These are phyloP conservation scores for Nemania sp. DNA, from an alignment of 2,329 filamentous ascomycete species.

Conservation along the genomic window DNA sequence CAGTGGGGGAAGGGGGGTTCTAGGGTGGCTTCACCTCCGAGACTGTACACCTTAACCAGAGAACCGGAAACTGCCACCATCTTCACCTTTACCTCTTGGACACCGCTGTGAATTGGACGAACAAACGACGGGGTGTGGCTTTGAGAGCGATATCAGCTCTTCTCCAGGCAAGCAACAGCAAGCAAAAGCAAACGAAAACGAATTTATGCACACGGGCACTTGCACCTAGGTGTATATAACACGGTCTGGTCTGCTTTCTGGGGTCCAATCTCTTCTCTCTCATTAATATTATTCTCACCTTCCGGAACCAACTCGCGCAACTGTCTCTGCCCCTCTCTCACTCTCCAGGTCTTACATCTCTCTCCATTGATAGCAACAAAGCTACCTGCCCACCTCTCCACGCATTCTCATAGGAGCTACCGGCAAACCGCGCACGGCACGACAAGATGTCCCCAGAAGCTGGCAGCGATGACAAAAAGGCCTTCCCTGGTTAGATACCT, in stretches of 20 bases:
- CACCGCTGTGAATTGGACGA: not conserved
- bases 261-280: not conserved
- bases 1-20: slow-evolving; percentile 5
- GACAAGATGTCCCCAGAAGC: slow-evolving; percentile 22
- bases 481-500: slow-evolving; percentile 20
- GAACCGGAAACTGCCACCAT: not conserved
- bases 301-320: not conserved
- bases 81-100: not conserved
- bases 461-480: slow-evolving; percentile 4
- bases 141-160: not conserved
- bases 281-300: not conserved
- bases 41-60: not conserved
- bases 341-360: not conserved
- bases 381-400: not conserved
- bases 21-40: not conserved
- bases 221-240: not conserved
- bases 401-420: not conserved
- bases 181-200: not conserved
- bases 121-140: not conserved
- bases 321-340: not conserved
- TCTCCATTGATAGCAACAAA: not conserved
- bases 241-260: not conserved
- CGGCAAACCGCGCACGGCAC: not conserved
- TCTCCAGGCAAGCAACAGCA: not conserved
- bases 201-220: not conserved